phyloP scores from a whole-genome alignment of 1,284 basidiomycete genomes.

The Fomitopsis schrenkii region DNA sequence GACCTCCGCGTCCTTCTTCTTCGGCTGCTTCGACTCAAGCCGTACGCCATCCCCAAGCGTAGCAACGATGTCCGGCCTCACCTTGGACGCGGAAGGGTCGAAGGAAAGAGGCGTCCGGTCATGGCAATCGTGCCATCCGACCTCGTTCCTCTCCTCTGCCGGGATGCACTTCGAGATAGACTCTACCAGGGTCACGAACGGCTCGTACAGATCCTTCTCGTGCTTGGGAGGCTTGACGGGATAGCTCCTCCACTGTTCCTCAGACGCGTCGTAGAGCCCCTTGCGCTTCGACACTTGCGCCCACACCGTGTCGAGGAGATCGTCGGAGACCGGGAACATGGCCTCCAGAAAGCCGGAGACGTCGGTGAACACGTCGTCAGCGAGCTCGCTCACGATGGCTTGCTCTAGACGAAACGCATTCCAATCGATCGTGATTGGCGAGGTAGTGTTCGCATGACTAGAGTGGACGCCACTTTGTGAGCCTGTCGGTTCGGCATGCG shows the following conservation, averaged over 20 bases:
- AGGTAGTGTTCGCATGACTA: not conserved
- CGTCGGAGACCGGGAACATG: not conserved
- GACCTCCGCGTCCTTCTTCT: not conserved
- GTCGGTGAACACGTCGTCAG: not conserved
- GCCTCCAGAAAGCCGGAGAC: not conserved
- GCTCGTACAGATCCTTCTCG: not conserved
- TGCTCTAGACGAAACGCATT: not conserved
- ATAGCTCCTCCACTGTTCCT: not conserved
- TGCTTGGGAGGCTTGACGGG: slow-evolving; percentile 28
- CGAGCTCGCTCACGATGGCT: not conserved
- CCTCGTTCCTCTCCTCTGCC: not conserved
- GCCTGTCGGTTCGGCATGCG: not conserved
- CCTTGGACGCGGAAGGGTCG: not conserved
- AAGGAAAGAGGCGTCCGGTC: not conserved
- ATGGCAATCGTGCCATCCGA: not conserved
- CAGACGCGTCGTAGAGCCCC: not conserved
- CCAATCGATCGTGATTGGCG: too few relatives aligned
- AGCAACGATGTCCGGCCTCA: not conserved
- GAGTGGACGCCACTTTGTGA: not conserved
- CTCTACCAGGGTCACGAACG: not conserved
- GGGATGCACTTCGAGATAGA: not conserved
- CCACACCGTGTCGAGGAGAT: not conserved
- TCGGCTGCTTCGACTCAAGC: too few relatives aligned
- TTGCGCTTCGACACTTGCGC: too few relatives aligned
- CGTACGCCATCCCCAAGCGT: not conserved